Evolutionary conservation across 768 basidiomycete species (phyloP), one percentile per base, ranked within the genome.

Genomic region (Leccinellum rugosiceps): DNA sequence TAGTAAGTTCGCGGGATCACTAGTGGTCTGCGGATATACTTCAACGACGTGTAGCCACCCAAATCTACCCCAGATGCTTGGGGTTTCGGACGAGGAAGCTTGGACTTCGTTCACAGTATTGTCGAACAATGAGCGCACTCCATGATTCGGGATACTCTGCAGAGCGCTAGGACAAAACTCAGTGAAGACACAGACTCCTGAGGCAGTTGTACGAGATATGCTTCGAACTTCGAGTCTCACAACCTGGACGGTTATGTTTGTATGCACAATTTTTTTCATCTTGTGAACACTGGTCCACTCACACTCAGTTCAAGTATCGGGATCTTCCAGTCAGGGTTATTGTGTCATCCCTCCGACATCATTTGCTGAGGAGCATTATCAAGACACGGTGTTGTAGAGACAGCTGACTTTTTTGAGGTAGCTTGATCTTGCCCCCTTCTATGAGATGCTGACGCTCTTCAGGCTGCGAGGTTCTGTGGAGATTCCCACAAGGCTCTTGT

Each of bases 61-160:
- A 17, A 82, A 79, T 60, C 65, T 83, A 23, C 81, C 82, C 0
- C 80, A 82, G 62, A 76, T 83, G 74, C 58, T 80, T 6, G 81
- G 82, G 1, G 78, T 79, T 60, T 82, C 80, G 0, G 67, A 75
- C 14, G 76, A 76, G 14, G 70, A 76, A 34, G 68, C 76, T 0
- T 74, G 75, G 2, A 80, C 78, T 0, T 80, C 80, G 0, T 83
- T 83, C 58, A 78, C 83, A 51, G 58, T 83, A 17, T 64, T 83
- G 21, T 79, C 80, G 1, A 78, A 79, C 53, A 78, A 82, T 80
- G 52, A 56, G 46, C 30, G 15, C 1, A 5, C 4, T 26, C 23
- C 43, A 9, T 3, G 23, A 19, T 21, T n/a, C 15, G 51, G 23
- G 13, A 25, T 26, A 10, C 9, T 11, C 0, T 8, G 21, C 23